These are phyloP conservation scores for Ogataea saltuana DNA, from an alignment of 805 yeast species.

Conservation along the genomic window DNA sequence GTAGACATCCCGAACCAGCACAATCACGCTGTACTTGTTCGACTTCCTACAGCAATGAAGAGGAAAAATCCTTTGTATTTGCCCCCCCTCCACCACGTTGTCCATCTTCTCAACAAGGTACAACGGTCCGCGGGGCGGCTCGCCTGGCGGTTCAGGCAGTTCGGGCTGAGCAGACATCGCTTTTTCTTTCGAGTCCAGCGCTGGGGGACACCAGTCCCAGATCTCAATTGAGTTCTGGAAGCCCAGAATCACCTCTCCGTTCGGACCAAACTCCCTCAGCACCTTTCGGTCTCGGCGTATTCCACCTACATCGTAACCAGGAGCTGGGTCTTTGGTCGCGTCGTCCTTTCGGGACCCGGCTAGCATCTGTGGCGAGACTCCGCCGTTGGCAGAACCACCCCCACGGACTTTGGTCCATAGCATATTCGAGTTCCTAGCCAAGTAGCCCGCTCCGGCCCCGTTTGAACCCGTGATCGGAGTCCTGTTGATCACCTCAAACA, in stretches of 20 bases:
- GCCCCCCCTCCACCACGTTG: constrained; percentile 15
- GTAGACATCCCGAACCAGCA: constrained; percentile 19
- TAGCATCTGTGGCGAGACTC: too few relatives aligned
- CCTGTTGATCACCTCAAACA: constrained; percentile 1
- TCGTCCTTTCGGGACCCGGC: too few relatives aligned
- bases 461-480: constrained; percentile 5
- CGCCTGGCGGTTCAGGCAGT: not conserved
- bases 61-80: constrained; percentile 24
- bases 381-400: not conserved
- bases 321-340: not conserved
- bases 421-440: constrained; percentile 15
- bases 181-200: not conserved
- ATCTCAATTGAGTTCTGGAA: constrained; percentile 35
- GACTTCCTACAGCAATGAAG: constrained; percentile 25
- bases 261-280: constrained; percentile 36
- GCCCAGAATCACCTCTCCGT: constrained; percentile 40
- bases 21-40: constrained; percentile 26
- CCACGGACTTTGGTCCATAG: constrained; percentile 21
- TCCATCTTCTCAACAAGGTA: constrained; percentile 30
- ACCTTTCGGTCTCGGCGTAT: not conserved
- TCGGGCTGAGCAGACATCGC: not conserved
- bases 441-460: constrained; percentile 10
- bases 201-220: constrained; percentile 40
- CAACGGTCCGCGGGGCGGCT: constrained; percentile 29
- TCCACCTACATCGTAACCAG: not conserved